Conservation (phyloP, 305 asterid genomes). For the Solanum hybrid region DNA sequence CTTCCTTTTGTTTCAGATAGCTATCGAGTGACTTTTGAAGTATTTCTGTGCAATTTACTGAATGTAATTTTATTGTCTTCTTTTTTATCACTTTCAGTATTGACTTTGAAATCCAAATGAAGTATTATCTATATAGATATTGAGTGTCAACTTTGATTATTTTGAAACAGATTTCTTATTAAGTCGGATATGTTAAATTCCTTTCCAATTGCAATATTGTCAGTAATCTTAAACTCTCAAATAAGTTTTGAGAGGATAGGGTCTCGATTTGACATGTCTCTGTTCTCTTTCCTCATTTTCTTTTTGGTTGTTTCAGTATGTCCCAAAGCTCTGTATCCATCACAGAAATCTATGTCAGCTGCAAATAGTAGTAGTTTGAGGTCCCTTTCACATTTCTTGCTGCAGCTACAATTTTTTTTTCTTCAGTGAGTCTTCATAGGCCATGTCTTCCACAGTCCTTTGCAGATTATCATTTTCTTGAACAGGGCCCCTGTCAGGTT, state of each 20-base stretch:
- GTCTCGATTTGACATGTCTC: conserved; percentile 2
- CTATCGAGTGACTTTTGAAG: background rate
- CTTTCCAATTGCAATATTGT: background rate
- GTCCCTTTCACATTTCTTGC: background rate
- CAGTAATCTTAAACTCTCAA: background rate
- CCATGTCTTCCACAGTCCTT: background rate
- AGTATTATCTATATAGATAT: background rate
- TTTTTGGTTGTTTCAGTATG: background rate
- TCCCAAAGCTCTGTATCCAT: background rate
- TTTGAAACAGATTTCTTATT: background rate
- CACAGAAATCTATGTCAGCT: background rate
- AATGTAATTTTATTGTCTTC: background rate
- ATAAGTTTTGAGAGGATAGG: background rate
- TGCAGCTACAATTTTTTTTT: background rate
- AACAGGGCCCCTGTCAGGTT: background rate
- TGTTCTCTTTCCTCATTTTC: background rate
- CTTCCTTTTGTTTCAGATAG: background rate
- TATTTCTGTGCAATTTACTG: background rate
- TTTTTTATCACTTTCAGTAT: background rate
- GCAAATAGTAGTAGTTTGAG: background rate
- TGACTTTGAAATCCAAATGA: background rate
- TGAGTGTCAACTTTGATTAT: background rate
- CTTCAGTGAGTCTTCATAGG: background rate
- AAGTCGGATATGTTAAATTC: background rate
- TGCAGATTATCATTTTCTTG: background rate